Base-by-base conservation (phyloP, 2,329 filamentous ascomycete species). In the Diaporthe caulivora region DNA sequence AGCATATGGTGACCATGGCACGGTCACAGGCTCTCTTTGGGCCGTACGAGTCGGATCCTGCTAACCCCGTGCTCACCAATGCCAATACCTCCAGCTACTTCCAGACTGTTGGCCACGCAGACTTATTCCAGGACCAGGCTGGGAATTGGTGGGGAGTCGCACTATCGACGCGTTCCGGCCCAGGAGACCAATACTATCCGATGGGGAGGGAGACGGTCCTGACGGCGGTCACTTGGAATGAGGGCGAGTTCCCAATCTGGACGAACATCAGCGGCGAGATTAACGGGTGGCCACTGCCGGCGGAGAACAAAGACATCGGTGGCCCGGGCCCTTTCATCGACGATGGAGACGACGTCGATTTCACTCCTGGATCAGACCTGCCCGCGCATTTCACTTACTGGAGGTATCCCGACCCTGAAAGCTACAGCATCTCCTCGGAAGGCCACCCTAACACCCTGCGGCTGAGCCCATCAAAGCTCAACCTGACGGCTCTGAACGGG, bases 301-400 rank as follows among this genome's bases (percentile, higher is more conserved):
- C 69, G 1, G 65, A 60, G n/a, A 64, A 76, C 31, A 73, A 55
- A 10, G 73, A 77, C 34, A 76, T 79, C 40, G 58, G 67, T 18
- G 77, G 78, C n/a, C 13, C 74, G 3, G 77, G 78, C 62, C 78
- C 75, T 57, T 79, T 76, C 76, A 78, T 75, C 76, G 77, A 72
- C 71, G 62, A 77, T 18, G 70, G 73, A 2, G 81, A 82, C 49
- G 75, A 81, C 53, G 62, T 82, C 24, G 76, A 78, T 75, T 82
- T 82, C 75, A 75, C 80, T 10, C 82, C 84, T 0, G 82, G 82
- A 0, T 83, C 83, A 0, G 76, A 78, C 0, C 79, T 91, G 0
- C 89, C 89, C 3, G 82, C 82, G 0, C 87, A 91, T 76, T 88
- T 92, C 75, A 84, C 88, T 1, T 84, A 89, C 82, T 90, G 89